These are phyloP conservation scores for Friedmanniomyces simplex DNA, from an alignment of 495 filamentous ascomycete species.

Conservation along the genomic window DNA sequence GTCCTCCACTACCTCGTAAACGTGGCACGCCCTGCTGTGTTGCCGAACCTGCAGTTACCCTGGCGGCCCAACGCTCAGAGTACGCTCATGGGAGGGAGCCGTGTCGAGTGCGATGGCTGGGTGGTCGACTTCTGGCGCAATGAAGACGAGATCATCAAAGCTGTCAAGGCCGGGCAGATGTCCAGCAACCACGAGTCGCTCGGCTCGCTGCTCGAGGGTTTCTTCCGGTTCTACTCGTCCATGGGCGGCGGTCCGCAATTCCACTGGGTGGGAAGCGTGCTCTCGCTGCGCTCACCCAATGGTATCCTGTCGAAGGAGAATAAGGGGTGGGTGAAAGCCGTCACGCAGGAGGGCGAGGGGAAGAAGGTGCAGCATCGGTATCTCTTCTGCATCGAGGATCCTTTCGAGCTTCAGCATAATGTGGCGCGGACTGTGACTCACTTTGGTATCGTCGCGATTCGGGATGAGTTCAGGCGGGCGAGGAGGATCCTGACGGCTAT, in stretches of 20 bases:
- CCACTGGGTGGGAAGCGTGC: conserved; percentile 57
- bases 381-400: conserved; percentile 78
- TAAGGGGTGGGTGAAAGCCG: conserved; percentile 70
- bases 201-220: conserved; percentile 57
- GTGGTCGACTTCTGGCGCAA: conserved; percentile 59
- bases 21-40: conserved; percentile 62
- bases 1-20: conserved; percentile 85
- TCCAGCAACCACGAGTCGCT: conserved; percentile 52
- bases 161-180: conserved; percentile 41
- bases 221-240: conserved; percentile 72
- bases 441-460: conserved; percentile 60
- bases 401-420: conserved; percentile 75
- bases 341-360: conserved; percentile 37
- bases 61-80: conserved; percentile 26
- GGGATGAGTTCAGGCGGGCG: conserved; percentile 69
- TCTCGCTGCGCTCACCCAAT: conserved; percentile 60
- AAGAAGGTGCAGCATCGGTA: conserved; percentile 67
- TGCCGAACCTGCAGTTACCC: conserved; percentile 59
- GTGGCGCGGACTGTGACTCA: conserved; percentile 72
- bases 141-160: conserved; percentile 47
- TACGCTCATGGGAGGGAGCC: conserved; percentile 25
- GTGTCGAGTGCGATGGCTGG: conserved; percentile 41
- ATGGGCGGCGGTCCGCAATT: conserved; percentile 41
- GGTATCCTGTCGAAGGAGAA: conserved; percentile 57
- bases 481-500: conserved; percentile 47